Evolutionary conservation across 2,329 filamentous ascomycete species (phyloP), one percentile per base, ranked within the genome.

Genomic region (Fusarium solani-melongenae): DNA sequence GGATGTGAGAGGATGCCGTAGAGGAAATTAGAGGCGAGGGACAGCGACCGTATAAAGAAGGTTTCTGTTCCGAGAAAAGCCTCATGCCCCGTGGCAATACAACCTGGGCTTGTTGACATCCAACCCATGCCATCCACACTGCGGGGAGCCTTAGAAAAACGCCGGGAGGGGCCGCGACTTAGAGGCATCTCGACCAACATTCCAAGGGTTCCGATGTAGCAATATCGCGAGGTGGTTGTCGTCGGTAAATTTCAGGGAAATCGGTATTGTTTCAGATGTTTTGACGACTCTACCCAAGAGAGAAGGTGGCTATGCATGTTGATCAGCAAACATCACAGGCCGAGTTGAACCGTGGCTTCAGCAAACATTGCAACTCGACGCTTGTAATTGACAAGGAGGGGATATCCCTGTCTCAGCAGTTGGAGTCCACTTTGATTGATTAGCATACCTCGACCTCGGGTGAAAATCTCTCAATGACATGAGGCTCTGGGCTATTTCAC

Each of bases 171-270:
- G 22, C 36, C 17, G 31, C 24, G 14, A 24, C 7, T 22, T 14
- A 31, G 55, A 58, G 38, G 36, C 24, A 59, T 59, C 57, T 46
- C 57, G 5, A 24, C 57, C 57, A 46, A 60, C 57, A 44, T 60
- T 60, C 56, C 56, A 59, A 24, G 5, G 34, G 55, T 20, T 24
- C 27, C 17, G 15, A 24, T 36, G 39, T 22, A 14, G 39, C 15
- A 14, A 20, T 33, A 31, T 15, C 17, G 11, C 11, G 56, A 20
- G 24, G 22, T 44, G 17, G 24, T 44, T 59, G 55, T 59, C 10
- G 39, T 36, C 22, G 17, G 20, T 46, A 24, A 17, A 24, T 49
- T 49, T 15, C 22, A 49, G 44, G 22, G 22, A 15, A 46, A 49
- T 44, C 12, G 14, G 8, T 49, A 2, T 49, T 49, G 44, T 49